These are phyloP conservation scores for Lolium rigidum DNA, from an alignment of 176 grass and related monocot genomes.

Conservation along the genomic window DNA sequence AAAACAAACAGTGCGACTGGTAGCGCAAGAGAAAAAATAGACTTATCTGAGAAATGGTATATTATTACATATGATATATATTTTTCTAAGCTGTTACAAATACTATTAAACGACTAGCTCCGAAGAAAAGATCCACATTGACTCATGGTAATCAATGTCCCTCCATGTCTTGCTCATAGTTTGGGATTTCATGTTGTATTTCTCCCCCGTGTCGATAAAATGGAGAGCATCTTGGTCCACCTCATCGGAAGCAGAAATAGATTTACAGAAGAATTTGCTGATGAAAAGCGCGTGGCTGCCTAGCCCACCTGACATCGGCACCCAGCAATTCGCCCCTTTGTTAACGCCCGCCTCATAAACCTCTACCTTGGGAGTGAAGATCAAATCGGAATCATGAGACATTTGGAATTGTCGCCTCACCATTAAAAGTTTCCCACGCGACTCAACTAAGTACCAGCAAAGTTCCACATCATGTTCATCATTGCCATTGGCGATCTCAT, in stretches of 20 bases:
- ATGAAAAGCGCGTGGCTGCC: neutral
- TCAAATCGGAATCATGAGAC: too few relatives aligned
- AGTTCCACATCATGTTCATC: too few relatives aligned
- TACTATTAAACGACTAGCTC: neutral
- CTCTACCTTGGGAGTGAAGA: neutral
- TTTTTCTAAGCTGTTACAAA: neutral
- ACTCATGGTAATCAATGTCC: neutral
- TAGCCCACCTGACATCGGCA: neutral
- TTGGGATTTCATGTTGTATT: neutral
- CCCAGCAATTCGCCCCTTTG: neutral
- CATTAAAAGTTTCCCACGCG: neutral
- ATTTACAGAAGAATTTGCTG: neutral
- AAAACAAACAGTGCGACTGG: too few relatives aligned
- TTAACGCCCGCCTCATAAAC: neutral
- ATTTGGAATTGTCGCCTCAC: neutral
- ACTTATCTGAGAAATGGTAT: neutral
- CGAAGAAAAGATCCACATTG: neutral
- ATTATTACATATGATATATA: neutral
- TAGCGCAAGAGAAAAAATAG: too few relatives aligned
- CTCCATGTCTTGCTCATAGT: neutral
- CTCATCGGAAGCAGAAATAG: neutral
- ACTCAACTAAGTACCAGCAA: neutral
- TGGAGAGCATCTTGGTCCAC: neutral
- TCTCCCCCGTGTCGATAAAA: conserved; percentile 1
- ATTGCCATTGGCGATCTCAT: too few relatives aligned